Conservation (phyloP, 2,329 filamentous ascomycete genomes). For the Huntiella abstrusa region DNA sequence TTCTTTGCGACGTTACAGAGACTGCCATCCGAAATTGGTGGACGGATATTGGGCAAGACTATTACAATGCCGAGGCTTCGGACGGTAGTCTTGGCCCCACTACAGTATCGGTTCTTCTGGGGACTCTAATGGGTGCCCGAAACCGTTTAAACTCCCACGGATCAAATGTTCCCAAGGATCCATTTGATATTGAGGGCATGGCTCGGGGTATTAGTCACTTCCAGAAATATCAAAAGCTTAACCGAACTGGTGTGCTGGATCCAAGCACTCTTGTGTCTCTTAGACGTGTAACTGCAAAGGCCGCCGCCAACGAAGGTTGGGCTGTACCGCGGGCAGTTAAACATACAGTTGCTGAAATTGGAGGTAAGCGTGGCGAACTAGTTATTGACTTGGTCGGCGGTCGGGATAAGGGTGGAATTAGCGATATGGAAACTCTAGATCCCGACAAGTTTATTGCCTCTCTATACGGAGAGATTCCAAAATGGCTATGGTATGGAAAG, state of each 20-base stretch:
- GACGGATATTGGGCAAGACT: slow-evolving; percentile 78
- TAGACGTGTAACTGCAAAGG: slow-evolving; percentile 72
- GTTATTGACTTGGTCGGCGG: slow-evolving; percentile 86
- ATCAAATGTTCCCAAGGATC: slow-evolving; percentile 72
- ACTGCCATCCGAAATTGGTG: slow-evolving; percentile 86
- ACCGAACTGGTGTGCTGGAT: slow-evolving; percentile 61
- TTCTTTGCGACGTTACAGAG: slow-evolving; percentile 87
- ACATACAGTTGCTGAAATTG: slow-evolving; percentile 81
- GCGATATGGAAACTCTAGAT: slow-evolving; percentile 81
- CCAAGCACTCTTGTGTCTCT: slow-evolving; percentile 64
- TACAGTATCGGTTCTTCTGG: slow-evolving; percentile 72
- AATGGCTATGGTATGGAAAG: slow-evolving; percentile 93
- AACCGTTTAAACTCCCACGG: slow-evolving; percentile 75
- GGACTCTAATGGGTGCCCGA: slow-evolving; percentile 72
- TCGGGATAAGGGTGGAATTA: slow-evolving; percentile 73
- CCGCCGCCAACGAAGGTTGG: slow-evolving; percentile 76
- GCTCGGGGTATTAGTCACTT: slow-evolving; percentile 76
- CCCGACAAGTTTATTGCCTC: slow-evolving; percentile 67
- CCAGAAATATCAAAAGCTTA: slow-evolving; percentile 72
- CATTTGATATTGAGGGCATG: slow-evolving; percentile 67
- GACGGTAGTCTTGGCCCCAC: slow-evolving; percentile 87
- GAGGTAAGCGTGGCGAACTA: slow-evolving; percentile 84
- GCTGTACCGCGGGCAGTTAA: slow-evolving; percentile 87
- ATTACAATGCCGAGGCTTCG: slow-evolving; percentile 80
- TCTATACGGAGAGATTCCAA: slow-evolving; percentile 62